Evolutionary conservation across 2,329 filamentous ascomycete genomes (phyloP).

Genomic region (Colletotrichum chlorophyti): DNA sequence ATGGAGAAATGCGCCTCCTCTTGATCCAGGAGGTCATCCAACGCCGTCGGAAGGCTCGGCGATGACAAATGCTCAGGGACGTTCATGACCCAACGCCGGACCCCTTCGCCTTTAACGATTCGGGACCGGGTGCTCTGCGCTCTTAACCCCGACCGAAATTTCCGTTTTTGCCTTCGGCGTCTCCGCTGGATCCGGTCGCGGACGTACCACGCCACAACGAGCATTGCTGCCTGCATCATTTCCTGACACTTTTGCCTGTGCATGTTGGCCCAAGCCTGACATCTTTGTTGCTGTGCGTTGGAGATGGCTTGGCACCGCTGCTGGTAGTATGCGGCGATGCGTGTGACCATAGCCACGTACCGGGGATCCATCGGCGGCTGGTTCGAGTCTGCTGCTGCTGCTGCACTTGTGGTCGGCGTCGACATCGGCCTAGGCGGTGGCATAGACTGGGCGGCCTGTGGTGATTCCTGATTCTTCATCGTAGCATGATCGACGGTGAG

Average conservation of each 20-base stretch:
- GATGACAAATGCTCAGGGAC: slow-evolving; percentile 43
- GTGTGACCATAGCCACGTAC: slow-evolving; percentile 52
- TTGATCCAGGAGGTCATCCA: slow-evolving; percentile 39
- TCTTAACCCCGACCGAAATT: slow-evolving; percentile 47
- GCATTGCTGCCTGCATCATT: slow-evolving; percentile 55
- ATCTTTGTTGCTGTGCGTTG: slow-evolving; percentile 54
- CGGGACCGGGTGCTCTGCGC: slow-evolving; percentile 42
- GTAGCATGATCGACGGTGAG: slow-evolving; percentile 12
- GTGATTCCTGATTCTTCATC: slow-evolving; percentile 21
- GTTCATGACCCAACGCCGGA: slow-evolving; percentile 51
- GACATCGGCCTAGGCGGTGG: slow-evolving; percentile 11
- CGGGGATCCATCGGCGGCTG: slow-evolving; percentile 43
- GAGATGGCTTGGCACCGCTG: slow-evolving; percentile 54
- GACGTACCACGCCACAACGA: slow-evolving; percentile 57
- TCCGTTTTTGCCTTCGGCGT: slow-evolving; percentile 47
- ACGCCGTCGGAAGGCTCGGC: slow-evolving; percentile 36
- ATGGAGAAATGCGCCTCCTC: slow-evolving; percentile 49
- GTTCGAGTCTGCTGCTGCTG: slow-evolving; percentile 15
- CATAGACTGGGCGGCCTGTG: slow-evolving; percentile 2
- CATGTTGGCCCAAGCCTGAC: slow-evolving; percentile 54
- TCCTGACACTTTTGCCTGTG: slow-evolving; percentile 56
- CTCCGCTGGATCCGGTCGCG: slow-evolving; percentile 53
- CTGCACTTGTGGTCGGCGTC: neutral
- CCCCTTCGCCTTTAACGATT: slow-evolving; percentile 45
- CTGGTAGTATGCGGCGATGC: slow-evolving; percentile 56